phyloP scores from a whole-genome alignment of 2,329 filamentous ascomycete genomes.

The Xylariomycetidae sp. region DNA sequence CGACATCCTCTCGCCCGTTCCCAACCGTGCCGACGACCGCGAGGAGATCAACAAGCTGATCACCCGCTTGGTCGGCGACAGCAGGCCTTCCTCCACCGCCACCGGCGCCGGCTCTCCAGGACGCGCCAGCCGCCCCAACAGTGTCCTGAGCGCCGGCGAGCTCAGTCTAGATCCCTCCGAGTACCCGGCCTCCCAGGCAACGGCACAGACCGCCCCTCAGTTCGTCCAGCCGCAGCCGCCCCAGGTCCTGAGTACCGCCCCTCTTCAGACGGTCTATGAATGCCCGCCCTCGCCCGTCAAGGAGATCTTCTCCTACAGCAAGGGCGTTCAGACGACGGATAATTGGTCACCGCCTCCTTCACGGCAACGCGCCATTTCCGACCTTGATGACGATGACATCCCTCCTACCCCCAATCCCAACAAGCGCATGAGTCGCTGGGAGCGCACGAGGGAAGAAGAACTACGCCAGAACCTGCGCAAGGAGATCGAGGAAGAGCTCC shows the following conservation, averaged over 20 bases:
- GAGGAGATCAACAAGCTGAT: slow-evolving; percentile 82
- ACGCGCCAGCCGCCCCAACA: slow-evolving; percentile 74
- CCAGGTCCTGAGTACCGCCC: slow-evolving; percentile 68
- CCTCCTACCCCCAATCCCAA: slow-evolving; percentile 52
- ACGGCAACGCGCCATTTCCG: slow-evolving; percentile 48
- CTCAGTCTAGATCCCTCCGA: slow-evolving; percentile 70
- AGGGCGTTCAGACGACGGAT: slow-evolving; percentile 86
- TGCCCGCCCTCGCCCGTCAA: slow-evolving; percentile 67
- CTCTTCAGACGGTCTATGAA: slow-evolving; percentile 74
- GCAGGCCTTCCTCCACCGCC: slow-evolving; percentile 57
- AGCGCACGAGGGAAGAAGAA: slow-evolving; percentile 81
- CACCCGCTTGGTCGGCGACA: slow-evolving; percentile 73
- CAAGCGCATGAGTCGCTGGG: slow-evolving; percentile 73
- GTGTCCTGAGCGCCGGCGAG: slow-evolving; percentile 75
- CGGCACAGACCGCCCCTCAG: slow-evolving; percentile 30
- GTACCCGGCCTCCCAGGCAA: slow-evolving; percentile 47
- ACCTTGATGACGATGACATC: slow-evolving; percentile 52
- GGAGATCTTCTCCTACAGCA: slow-evolving; percentile 94
- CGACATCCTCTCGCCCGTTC: slow-evolving; percentile 71
- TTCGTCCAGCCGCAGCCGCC: slow-evolving; percentile 34
- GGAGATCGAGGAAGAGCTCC: slow-evolving; percentile 90
- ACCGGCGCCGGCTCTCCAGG: slow-evolving; percentile 62
- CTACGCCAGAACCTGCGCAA: slow-evolving; percentile 75
- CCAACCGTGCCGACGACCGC: slow-evolving; percentile 61
- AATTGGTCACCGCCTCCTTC: slow-evolving; percentile 56